These are phyloP conservation scores for Blastocystis sp. DNA, from an alignment of 352 stramenopile species.

Conservation along the genomic window DNA sequence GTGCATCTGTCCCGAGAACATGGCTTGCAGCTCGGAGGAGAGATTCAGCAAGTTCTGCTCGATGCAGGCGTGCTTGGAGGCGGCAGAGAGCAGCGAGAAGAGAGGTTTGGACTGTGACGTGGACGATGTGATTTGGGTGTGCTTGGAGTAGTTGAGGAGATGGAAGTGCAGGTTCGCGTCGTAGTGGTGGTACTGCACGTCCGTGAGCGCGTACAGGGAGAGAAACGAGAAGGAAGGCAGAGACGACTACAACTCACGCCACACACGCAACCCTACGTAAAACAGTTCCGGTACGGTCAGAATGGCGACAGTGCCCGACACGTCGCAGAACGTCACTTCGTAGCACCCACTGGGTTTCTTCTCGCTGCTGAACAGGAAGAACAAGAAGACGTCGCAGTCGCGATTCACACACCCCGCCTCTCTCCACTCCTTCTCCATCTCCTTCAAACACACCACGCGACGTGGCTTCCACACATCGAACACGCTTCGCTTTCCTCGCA, in stretches of 20 bases:
- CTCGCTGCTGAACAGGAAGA: slow-evolving; percentile 27
- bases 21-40: neutral
- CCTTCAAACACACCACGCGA: neutral
- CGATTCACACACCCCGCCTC: neutral
- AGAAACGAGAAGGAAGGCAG: neutral
- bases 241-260: neutral
- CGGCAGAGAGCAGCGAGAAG: neutral
- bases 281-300: neutral
- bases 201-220: neutral
- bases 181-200: neutral
- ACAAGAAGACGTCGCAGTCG: neutral
- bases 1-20: neutral
- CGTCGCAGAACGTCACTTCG: neutral
- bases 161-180: neutral
- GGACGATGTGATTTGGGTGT: neutral
- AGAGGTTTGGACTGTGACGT: neutral
- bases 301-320: neutral
- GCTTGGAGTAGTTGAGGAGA: neutral
- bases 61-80: neutral
- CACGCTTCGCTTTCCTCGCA: neutral
- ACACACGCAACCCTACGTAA: neutral
- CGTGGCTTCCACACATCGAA: slow-evolving; percentile 26
- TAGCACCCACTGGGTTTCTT: neutral
- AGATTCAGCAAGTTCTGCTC: neutral
- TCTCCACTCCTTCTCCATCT: neutral